Evolutionary conservation across 306 rosid genomes (phyloP).

Genomic region (Glycine soja): DNA sequence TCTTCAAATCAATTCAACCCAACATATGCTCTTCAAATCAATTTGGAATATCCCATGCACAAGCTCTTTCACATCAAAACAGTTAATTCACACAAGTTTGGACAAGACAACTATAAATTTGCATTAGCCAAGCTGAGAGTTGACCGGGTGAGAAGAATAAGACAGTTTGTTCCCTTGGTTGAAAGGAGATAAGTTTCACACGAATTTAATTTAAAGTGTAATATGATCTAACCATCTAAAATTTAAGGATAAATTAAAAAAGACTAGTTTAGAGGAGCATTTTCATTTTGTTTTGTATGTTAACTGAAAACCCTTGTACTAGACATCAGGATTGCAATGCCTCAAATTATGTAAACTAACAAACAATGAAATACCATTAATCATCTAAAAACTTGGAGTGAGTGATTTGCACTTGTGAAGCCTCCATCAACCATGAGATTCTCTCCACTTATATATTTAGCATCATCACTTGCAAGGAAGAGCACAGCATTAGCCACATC

Average conservation of each 20-base stretch:
- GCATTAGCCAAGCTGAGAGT: not conserved
- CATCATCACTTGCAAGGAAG: constrained; percentile 84
- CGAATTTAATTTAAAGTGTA: not conserved
- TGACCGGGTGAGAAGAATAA: not conserved
- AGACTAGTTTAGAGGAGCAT: not conserved
- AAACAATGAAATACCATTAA: constrained; percentile 14
- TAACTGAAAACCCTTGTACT: too few species aligned
- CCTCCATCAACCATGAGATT: constrained; percentile 90
- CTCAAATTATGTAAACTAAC: not conserved
- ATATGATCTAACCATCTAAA: not conserved
- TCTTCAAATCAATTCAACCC: too few species aligned
- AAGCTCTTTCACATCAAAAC: constrained; percentile 49
- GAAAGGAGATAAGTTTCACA: not conserved
- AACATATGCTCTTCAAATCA: too few species aligned
- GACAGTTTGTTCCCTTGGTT: not conserved
- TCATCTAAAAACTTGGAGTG: constrained; percentile 67
- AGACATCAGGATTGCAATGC: not conserved
- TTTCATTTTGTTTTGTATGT: too few species aligned
- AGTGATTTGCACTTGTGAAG: constrained; percentile 61
- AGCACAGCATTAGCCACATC: constrained; percentile 90
- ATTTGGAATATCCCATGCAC: constrained; percentile 50
- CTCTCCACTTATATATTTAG: constrained; percentile 73
- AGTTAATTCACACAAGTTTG: constrained; percentile 52
- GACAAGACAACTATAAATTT: constrained; percentile 45
- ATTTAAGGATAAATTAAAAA: constrained; percentile 11